Percentiles rank a stretch among this genome's conserved stretches.
Evolutionary conservation across 306 rosid species (phyloP).

Genomic region (Notholithocarpus densiflorus): DNA sequence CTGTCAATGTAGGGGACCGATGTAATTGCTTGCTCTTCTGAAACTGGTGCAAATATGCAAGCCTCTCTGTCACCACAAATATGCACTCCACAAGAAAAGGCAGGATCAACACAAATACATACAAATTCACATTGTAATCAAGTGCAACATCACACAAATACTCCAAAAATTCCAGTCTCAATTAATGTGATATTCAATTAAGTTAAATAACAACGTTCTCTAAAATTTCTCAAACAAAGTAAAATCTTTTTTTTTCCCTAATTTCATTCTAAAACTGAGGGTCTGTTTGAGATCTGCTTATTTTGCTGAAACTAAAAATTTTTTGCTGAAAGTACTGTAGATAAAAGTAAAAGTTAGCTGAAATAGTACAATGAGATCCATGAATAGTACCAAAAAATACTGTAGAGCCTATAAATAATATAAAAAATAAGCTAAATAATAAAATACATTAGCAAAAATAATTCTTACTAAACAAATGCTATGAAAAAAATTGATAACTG

Average conservation of each 20-base stretch:
- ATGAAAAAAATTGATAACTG: too few species aligned
- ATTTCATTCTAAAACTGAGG: too few species aligned
- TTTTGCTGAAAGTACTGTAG: fast-evolving
- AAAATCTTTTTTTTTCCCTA: too few species aligned
- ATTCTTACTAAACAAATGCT: too few species aligned
- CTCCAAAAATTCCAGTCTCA: neutral
- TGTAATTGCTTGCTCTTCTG: slow-evolving; percentile 55
- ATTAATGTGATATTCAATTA: too few species aligned
- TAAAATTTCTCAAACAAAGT: neutral
- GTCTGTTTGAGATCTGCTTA: fast-evolving
- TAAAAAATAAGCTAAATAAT: too few species aligned
- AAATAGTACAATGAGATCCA: fast-evolving
- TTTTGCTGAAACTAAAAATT: too few species aligned
- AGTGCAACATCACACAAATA: neutral
- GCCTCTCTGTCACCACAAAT: slow-evolving; percentile 64
- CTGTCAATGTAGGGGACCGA: slow-evolving; percentile 41
- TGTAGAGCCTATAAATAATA: too few species aligned
- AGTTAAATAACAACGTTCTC: neutral
- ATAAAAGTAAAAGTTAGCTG: too few species aligned
- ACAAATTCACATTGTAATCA: neutral
- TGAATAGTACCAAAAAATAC: fast-evolving
- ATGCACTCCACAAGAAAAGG: neutral
- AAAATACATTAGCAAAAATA: too few species aligned
- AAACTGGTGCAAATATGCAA: slow-evolving; percentile 31
- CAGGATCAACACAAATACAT: neutral